phyloP scores from a whole-genome alignment of 2,329 filamentous ascomycete genomes.

The Aspergillus sp. region DNA sequence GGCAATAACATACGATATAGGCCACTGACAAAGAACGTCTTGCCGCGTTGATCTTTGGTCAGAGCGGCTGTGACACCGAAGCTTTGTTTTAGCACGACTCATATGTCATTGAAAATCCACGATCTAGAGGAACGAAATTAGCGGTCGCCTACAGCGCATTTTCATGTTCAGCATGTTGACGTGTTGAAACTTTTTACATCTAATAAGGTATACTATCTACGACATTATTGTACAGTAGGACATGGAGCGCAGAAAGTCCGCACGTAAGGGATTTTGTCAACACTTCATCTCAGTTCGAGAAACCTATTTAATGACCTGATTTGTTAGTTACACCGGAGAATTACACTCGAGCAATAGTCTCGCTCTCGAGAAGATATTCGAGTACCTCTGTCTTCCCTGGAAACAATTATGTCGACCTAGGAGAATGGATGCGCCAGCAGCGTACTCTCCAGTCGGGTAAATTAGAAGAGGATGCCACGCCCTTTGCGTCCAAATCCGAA shows the following conservation, averaged over 20 bases:
- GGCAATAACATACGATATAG: not conserved
- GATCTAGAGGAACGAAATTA: no score
- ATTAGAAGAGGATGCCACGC: not conserved
- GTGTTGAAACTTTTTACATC: not conserved
- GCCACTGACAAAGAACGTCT: not conserved
- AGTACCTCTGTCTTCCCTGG: conserved; percentile 1
- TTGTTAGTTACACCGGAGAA: conserved; percentile 4
- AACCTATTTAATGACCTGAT: not conserved
- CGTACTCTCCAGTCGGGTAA: not conserved
- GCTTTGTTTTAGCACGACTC: no score
- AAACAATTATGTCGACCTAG: conserved; percentile 5
- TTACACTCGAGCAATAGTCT: conserved; percentile 6
- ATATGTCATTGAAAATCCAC: no score
- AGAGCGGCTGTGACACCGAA: no score
- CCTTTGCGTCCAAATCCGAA: conserved; percentile 1
- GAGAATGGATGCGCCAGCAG: conserved; percentile 6
- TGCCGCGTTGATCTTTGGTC: no score
- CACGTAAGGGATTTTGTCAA: not conserved
- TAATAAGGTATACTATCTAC: not conserved
- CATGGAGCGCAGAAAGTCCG: not conserved
- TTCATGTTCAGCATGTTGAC: no score
- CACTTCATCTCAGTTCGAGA: no score
- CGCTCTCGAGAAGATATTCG: conserved; percentile 3
- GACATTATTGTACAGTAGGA: not conserved
- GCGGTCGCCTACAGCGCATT: no score